phyloP scores from a whole-genome alignment of 2,329 filamentous ascomycete genomes.

The Cryoendolithus antarcticus region DNA sequence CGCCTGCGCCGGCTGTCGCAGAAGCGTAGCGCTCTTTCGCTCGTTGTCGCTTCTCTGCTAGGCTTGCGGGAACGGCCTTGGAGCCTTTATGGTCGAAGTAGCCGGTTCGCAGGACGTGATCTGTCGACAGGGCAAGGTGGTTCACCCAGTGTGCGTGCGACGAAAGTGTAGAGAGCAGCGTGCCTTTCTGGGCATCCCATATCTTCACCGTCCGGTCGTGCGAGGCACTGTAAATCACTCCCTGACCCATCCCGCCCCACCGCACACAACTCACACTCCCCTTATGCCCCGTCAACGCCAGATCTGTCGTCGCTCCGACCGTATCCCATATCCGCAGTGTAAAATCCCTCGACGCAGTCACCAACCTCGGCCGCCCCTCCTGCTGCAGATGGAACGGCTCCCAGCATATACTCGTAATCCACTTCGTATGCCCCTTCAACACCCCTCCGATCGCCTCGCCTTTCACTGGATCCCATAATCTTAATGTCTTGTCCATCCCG shows the following conservation, averaged over 20 bases:
- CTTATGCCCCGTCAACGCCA: conserved; percentile 79
- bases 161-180: conserved; percentile 64
- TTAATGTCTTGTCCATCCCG: conserved; percentile 84
- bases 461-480: conserved; percentile 75
- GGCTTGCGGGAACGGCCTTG: conserved; percentile 49
- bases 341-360: conserved; percentile 78
- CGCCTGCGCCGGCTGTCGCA: conserved; percentile 48
- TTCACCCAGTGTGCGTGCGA: conserved; percentile 93
- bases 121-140: conserved; percentile 83
- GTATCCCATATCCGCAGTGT: conserved; percentile 82
- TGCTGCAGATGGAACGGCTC: conserved; percentile 81
- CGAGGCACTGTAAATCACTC: conserved; percentile 61
- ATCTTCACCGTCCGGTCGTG: conserved; percentile 89
- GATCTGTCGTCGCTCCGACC: conserved; percentile 64
- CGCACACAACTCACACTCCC: conserved; percentile 78
- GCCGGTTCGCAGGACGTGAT: conserved; percentile 73
- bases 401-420: conserved; percentile 80
- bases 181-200: conserved; percentile 73
- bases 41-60: conserved; percentile 59
- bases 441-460: conserved; percentile 62
- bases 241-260: conserved; percentile 73
- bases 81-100: conserved; percentile 74
- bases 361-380: conserved; percentile 61
- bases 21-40: conserved; percentile 77
- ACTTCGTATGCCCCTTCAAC: conserved; percentile 78